Base-by-base conservation (phyloP, 108 stramenopile species). In the Discostella stelligeroides region DNA sequence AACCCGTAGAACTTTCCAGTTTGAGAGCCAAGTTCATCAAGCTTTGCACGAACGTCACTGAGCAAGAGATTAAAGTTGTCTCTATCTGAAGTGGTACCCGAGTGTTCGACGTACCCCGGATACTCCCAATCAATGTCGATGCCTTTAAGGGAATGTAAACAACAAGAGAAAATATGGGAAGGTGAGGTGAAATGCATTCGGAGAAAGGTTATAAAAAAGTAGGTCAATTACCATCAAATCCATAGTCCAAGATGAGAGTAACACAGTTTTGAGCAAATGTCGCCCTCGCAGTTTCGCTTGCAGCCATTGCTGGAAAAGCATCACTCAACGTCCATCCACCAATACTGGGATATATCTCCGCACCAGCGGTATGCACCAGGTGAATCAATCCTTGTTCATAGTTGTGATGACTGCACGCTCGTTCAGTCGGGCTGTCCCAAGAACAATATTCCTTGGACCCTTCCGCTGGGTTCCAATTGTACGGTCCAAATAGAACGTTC, bases 101-200 rank as follows among this genome's bases (percentile, higher is more conserved):
- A 73, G 55, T 82, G 76, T n/a, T 76, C 75, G 0, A 20, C 48
- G 20, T 58, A 76, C 0, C 80, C 75, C 34, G 80, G 74, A 70
- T 73, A 79, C 56, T 77, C 76, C 76, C 76, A 77, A 50, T 77
- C 76, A 37, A 77, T 70, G 47, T 77, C 76, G 27, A 77, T 64
- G 7, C 75, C 53, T 54, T 28, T 54, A 1, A 23, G 7, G 7
- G 11, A 27, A 24, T 8, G 9, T 8, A n/a, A 2, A 1, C n/a
- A 4, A 54, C 53, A 25, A 28, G 13, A 14, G 15, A 23, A 25
- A 54, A 25, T 29, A 15, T 28, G 10, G 49, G 1, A 12, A 54
- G 53, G 10, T 54, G 25, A 28, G 25, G 27, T 11, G 23, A 53
- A 12, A 12, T 27, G 9, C 23, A 6, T 27, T 12, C 0, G 11